Evolutionary conservation across 2,329 filamentous ascomycete species (phyloP).

Genomic region (Beauveria sp.): DNA sequence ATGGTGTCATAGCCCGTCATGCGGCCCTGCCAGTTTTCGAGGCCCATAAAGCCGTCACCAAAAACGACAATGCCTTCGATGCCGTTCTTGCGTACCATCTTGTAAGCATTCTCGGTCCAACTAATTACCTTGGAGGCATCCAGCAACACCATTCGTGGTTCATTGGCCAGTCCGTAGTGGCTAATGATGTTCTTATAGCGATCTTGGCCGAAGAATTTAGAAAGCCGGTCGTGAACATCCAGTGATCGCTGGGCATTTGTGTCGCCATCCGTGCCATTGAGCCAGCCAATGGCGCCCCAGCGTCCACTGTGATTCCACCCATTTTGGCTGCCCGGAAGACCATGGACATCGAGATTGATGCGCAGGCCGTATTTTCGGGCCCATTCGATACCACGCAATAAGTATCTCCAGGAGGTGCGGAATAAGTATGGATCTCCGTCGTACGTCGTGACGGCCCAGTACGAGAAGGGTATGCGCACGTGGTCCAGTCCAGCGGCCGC

Average conservation of each 20-base stretch:
- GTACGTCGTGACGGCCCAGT: conserved; percentile 88
- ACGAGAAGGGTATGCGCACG: conserved; percentile 90
- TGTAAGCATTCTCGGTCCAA: conserved; percentile 72
- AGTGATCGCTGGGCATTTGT: conserved; percentile 74
- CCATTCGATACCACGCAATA: conserved; percentile 88
- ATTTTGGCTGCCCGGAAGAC: conserved; percentile 87
- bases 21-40: conserved; percentile 82
- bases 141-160: conserved; percentile 79
- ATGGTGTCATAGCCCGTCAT: conserved; percentile 64
- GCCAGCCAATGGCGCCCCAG: conserved; percentile 74
- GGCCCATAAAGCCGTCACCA: conserved; percentile 89
- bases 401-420: conserved; percentile 84
- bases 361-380: conserved; percentile 85
- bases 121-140: conserved; percentile 57
- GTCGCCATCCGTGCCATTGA: conserved; percentile 80
- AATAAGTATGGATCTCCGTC: conserved; percentile 81
- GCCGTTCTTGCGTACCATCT: conserved; percentile 68
- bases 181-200: conserved; percentile 87
- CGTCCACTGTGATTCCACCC: conserved; percentile 95
- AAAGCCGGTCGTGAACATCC: conserved; percentile 79
- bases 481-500: conserved; percentile 85
- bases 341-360: conserved; percentile 89
- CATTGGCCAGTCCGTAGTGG: conserved; percentile 92
- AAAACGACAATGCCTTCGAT: conserved; percentile 69
- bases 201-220: conserved; percentile 85